phyloP scores from a whole-genome alignment of 2,329 filamentous ascomycete genomes.

The Fusarium sacchari region DNA sequence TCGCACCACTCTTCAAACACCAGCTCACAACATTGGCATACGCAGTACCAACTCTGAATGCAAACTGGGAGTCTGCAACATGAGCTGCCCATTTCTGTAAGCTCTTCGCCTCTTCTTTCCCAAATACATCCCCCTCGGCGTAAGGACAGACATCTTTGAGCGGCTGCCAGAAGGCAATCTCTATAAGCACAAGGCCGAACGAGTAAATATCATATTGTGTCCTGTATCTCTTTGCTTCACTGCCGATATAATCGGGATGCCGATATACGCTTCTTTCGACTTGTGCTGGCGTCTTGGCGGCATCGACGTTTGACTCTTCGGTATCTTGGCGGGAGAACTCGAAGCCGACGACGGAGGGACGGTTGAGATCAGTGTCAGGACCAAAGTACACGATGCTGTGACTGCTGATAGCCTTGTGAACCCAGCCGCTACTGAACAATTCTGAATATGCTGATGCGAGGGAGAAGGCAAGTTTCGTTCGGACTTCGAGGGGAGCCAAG shows the following conservation, averaged over 20 bases:
- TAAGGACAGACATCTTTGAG: neutral
- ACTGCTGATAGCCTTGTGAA: neutral
- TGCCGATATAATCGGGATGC: neutral
- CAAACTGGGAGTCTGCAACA: neutral
- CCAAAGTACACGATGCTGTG: neutral
- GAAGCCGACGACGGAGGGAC: neutral
- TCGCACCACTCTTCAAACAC: neutral
- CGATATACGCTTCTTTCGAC: neutral
- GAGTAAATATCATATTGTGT: neutral
- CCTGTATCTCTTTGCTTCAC: neutral
- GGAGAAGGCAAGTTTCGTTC: neutral
- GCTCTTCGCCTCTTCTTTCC: neutral
- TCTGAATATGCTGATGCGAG: neutral
- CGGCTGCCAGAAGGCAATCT: neutral
- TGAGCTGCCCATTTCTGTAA: neutral
- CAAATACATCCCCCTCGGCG: fast-evolving
- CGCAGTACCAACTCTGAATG: neutral
- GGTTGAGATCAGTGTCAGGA: fast-evolving
- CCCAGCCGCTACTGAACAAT: neutral
- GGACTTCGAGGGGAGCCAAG: neutral
- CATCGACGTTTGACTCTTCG: neutral
- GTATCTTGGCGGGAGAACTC: neutral
- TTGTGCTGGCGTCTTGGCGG: neutral
- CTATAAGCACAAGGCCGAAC: neutral
- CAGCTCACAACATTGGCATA: neutral